phyloP scores from a whole-genome alignment of 139 green algal genomes.

The Desmodesmus armatus region DNA sequence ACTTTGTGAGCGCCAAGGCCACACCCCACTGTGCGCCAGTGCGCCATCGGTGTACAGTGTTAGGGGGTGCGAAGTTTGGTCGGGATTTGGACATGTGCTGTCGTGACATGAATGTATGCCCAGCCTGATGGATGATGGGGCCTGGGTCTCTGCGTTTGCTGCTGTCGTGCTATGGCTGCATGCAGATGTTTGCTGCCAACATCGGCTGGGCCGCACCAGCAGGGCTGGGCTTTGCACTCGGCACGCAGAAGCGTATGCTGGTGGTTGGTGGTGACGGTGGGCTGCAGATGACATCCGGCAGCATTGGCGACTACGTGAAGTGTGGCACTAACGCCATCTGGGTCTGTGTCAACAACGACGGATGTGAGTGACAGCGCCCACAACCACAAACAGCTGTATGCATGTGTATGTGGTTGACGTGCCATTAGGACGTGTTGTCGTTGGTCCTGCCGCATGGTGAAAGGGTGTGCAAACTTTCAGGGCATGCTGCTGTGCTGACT shows the following conservation, averaged over 20 bases:
- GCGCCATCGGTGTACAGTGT: too few relatives aligned
- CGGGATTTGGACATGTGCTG: too few relatives aligned
- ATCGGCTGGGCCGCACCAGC: slow-evolving; percentile 9
- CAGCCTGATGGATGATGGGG: background rate
- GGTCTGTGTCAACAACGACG: slow-evolving; percentile 22
- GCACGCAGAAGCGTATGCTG: background rate
- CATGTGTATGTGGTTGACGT: too few relatives aligned
- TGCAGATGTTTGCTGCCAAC: slow-evolving; percentile 26
- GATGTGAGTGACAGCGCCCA: too few relatives aligned
- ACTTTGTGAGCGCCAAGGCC: background rate
- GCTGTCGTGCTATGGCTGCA: background rate
- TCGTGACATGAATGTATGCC: too few relatives aligned
- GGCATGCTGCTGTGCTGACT: too few relatives aligned
- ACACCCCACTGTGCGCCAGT: background rate
- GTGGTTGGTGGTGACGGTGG: slow-evolving; percentile 7
- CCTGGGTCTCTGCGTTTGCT: background rate
- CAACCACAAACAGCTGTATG: too few relatives aligned
- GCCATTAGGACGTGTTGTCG: too few relatives aligned
- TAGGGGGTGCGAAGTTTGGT: too few relatives aligned
- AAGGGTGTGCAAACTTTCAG: too few relatives aligned
- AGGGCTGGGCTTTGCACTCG: slow-evolving; percentile 24
- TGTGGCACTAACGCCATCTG: slow-evolving; percentile 5
- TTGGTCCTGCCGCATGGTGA: too few relatives aligned
- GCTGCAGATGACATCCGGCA: slow-evolving; percentile 27
- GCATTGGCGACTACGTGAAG: slow-evolving; percentile 16